A percentile compares a stretch with the other conserved stretches of the same genome.
Evolutionary conservation across 768 basidiomycete species (phyloP).

Genomic region (Ramaria sp.): DNA sequence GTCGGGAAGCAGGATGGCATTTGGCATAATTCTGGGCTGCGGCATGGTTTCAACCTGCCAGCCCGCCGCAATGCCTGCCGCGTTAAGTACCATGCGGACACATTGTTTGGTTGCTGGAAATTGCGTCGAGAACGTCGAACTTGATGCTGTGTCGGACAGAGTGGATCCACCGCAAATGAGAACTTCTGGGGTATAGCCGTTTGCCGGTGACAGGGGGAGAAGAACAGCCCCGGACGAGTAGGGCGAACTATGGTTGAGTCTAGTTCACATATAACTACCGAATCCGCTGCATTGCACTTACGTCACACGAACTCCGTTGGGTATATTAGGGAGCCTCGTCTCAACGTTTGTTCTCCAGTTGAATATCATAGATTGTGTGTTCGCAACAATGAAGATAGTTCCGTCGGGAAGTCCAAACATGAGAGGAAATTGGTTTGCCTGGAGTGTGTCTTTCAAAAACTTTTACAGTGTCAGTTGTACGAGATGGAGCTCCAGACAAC

Average conservation of each 20-base stretch:
- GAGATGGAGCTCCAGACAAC: background rate
- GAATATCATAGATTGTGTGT: constrained; percentile 32
- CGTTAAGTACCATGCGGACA: constrained; percentile 30
- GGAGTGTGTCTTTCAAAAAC: constrained; percentile 14
- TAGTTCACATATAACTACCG: background rate
- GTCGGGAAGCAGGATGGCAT: constrained; percentile 22
- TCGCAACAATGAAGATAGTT: constrained; percentile 30
- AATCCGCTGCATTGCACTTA: background rate
- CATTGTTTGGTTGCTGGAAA: constrained; percentile 33
- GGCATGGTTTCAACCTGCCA: constrained; percentile 38
- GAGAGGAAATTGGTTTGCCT: constrained; percentile 16
- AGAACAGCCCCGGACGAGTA: constrained; percentile 19
- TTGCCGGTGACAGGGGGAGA: constrained; percentile 26
- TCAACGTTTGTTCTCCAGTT: constrained; percentile 29
- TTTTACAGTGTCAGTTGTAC: background rate
- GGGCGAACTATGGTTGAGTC: background rate
- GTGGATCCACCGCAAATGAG: constrained; percentile 37
- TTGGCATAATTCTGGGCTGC: constrained; percentile 26
- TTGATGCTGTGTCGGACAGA: constrained; percentile 21
- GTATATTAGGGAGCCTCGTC: constrained; percentile 29
- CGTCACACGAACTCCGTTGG: constrained; percentile 32
- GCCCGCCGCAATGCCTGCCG: constrained; percentile 30
- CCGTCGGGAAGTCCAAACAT: constrained; percentile 28
- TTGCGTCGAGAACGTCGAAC: constrained; percentile 24
- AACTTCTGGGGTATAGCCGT: constrained; percentile 32